Percentiles rank a stretch among this genome's conserved stretches.
Conservation (phyloP, 352 stramenopile genomes). For the Plasmopara viticola region DNA sequence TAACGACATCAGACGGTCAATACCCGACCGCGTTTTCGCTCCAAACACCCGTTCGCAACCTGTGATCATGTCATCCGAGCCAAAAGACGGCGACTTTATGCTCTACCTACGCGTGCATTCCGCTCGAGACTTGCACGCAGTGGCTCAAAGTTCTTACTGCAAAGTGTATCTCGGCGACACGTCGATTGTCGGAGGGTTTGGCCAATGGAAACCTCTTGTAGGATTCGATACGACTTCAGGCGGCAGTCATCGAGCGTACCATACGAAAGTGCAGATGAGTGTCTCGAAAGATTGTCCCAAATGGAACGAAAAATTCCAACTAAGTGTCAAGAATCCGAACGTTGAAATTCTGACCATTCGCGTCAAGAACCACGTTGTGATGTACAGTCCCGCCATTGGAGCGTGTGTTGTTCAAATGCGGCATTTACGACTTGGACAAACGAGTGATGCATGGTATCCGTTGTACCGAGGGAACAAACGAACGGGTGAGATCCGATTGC, state of each 20-base stretch:
- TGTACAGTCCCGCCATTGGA: constrained; percentile 59
- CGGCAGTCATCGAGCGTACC: constrained; percentile 40
- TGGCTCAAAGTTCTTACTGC: constrained; percentile 49
- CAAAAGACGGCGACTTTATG: constrained; percentile 31
- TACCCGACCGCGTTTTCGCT: constrained; percentile 7
- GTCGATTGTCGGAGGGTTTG: constrained; percentile 37
- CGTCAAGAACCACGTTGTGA: constrained; percentile 60
- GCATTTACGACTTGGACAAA: constrained; percentile 38
- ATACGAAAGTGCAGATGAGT: constrained; percentile 47
- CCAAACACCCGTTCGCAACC: not conserved
- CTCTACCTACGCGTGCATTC: constrained; percentile 69
- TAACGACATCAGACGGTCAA: constrained; percentile 3
- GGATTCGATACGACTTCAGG: constrained; percentile 4
- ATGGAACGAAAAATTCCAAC: constrained; percentile 77
- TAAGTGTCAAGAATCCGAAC: constrained; percentile 39
- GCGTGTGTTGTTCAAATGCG: constrained; percentile 50
- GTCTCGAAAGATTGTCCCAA: constrained; percentile 30
- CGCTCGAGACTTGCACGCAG: constrained; percentile 35
- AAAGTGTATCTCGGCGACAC: constrained; percentile 65
- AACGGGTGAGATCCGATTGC: constrained; percentile 44
- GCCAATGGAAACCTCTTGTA: constrained; percentile 17
- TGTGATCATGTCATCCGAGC: constrained; percentile 7
- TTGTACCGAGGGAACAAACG: constrained; percentile 40
- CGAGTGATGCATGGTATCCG: constrained; percentile 50
- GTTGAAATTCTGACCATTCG: constrained; percentile 60